Evolutionary conservation across 2,329 filamentous ascomycete genomes (phyloP).

Genomic region (Arthrobotrys sphaeroides): DNA sequence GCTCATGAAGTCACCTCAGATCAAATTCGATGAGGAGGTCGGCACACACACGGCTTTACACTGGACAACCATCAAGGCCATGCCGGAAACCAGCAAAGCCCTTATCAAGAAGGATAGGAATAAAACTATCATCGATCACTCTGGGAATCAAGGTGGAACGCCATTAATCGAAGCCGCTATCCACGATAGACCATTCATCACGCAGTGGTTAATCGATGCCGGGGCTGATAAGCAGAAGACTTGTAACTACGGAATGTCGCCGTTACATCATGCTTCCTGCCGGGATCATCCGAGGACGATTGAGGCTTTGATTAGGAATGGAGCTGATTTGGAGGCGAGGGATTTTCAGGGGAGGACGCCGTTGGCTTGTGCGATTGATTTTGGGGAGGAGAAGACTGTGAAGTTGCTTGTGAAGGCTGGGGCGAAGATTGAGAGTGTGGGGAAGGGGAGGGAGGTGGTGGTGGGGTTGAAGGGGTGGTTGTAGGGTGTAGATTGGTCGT

Average conservation of each 20-base stretch:
- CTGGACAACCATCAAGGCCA: constrained; percentile 5
- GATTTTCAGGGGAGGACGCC: constrained; percentile 34
- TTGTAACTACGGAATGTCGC: constrained; percentile 27
- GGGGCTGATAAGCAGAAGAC: constrained; percentile 33
- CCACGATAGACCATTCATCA: constrained; percentile 37
- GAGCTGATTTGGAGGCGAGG: constrained; percentile 13
- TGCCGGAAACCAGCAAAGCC: constrained; percentile 19
- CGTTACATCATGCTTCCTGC: constrained; percentile 32
- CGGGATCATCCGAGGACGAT: constrained; percentile 13
- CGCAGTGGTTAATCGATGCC: constrained; percentile 32
- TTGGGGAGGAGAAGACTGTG: neutral
- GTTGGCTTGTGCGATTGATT: constrained; percentile 11
- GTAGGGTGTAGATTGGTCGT: too few relatives aligned
- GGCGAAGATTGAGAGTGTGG: constrained; percentile 8
- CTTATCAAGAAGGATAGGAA: constrained; percentile 28
- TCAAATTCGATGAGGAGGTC: constrained; percentile 22
- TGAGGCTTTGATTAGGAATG: constrained; percentile 23
- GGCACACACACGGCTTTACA: constrained; percentile 1
- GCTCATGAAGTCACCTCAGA: constrained; percentile 43
- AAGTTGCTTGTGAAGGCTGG: constrained; percentile 10
- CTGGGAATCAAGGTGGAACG: neutral
- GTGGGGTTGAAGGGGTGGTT: constrained; percentile 3
- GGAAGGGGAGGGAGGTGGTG: neutral
- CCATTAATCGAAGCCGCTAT: constrained; percentile 27
- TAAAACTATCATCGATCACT: constrained; percentile 27